Percentiles rank a stretch among this genome's conserved stretches.
Conservation (phyloP, 1,284 basidiomycete species). For the Marasmius sp. region DNA sequence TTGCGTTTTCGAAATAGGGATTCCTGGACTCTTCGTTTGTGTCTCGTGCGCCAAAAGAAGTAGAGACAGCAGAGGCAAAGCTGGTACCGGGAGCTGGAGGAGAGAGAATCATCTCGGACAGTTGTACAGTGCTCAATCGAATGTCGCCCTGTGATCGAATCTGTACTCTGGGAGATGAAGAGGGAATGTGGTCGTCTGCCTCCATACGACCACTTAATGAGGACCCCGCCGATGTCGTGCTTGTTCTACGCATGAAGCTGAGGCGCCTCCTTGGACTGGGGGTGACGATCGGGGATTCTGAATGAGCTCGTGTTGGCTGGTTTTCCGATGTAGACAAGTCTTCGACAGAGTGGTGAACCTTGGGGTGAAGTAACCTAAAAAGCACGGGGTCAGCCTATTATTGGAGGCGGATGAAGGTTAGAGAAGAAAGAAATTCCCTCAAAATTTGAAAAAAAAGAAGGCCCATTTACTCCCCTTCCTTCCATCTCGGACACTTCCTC, state of each 20-base stretch:
- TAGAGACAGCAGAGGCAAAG: not conserved
- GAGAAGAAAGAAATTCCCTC: not conserved
- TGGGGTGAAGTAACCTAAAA: constrained; percentile 7
- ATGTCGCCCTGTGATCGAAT: constrained; percentile 61
- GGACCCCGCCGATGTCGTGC: not conserved
- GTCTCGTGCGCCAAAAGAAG: no score
- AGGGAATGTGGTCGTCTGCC: constrained; percentile 11
- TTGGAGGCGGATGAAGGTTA: constrained; percentile 12
- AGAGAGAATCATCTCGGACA: constrained; percentile 54
- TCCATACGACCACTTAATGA: not conserved
- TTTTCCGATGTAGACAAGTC: not conserved
- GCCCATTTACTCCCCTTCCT: no score
- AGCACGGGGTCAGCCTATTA: not conserved
- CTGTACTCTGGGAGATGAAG: constrained; percentile 23
- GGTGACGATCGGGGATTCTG: not conserved
- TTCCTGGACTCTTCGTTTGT: no score
- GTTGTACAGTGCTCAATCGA: constrained; percentile 62
- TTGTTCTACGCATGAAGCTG: not conserved
- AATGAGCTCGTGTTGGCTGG: not conserved
- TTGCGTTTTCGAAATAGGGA: no score
- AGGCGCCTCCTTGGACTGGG: not conserved
- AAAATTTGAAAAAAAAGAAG: not conserved
- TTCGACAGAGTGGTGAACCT: not conserved
- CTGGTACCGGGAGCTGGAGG: constrained; percentile 11
- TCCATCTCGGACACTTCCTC: not conserved